These are phyloP conservation scores for Whalleya microplaca DNA, from an alignment of 2,329 filamentous ascomycete species.

Conservation along the genomic window DNA sequence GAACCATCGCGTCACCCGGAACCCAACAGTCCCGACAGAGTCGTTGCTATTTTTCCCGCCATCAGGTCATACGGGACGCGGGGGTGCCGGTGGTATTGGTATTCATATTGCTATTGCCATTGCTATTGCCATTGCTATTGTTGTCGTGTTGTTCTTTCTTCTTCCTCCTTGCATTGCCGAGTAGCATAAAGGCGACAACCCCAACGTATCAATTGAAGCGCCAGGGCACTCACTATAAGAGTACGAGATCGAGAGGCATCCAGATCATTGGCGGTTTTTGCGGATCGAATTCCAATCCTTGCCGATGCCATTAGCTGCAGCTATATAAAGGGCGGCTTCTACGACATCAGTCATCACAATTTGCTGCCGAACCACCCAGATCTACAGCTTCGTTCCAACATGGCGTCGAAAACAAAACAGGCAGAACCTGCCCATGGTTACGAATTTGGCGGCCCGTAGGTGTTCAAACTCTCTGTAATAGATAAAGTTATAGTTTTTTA, in stretches of 20 bases:
- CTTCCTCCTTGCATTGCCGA: not conserved
- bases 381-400: constrained; percentile 37
- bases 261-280: too few species aligned
- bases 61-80: constrained; percentile 35
- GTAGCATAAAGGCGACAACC: not conserved
- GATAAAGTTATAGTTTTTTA: not conserved
- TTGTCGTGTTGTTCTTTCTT: too few species aligned
- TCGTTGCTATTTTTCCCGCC: not conserved
- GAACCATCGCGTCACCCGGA: constrained; percentile 26
- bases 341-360: constrained; percentile 8
- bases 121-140: too few species aligned
- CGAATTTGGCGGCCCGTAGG: constrained; percentile 54
- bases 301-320: constrained; percentile 3
- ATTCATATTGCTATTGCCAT: too few species aligned
- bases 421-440: constrained; percentile 35
- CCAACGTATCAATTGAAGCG: constrained; percentile 25
- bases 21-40: constrained; percentile 15
- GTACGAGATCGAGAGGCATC: not conserved
- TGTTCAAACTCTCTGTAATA: constrained; percentile 4
- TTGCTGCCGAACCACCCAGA: not conserved
- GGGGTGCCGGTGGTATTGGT: constrained; percentile 30
- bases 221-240: constrained; percentile 35
- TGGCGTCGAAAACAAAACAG: constrained; percentile 40
- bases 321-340: not conserved
- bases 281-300: too few species aligned